These are phyloP conservation scores for Alternaria sp. DNA, from an alignment of 2,329 filamentous ascomycete species.

Conservation along the genomic window DNA sequence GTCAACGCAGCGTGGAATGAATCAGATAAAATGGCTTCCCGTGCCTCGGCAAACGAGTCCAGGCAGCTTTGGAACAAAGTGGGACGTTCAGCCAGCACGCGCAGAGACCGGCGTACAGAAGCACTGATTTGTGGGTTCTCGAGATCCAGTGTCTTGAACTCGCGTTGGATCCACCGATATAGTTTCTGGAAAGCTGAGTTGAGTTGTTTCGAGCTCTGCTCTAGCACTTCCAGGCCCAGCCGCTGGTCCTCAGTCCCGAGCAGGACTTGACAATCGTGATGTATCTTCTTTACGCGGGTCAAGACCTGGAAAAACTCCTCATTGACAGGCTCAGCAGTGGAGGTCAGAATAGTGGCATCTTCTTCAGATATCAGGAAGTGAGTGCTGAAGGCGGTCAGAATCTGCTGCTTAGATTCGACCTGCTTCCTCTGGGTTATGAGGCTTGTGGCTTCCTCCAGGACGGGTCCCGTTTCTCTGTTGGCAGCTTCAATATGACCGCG, in stretches of 20 bases:
- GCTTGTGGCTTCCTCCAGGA: constrained; percentile 76
- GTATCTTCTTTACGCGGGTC: constrained; percentile 81
- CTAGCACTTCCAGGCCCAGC: constrained; percentile 87
- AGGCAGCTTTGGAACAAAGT: constrained; percentile 92
- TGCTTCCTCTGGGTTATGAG: constrained; percentile 76
- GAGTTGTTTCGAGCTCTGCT: constrained; percentile 83
- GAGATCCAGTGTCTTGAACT: constrained; percentile 89
- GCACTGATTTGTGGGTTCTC: constrained; percentile 93
- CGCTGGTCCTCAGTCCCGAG: constrained; percentile 90
- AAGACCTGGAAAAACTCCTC: constrained; percentile 83
- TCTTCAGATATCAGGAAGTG: constrained; percentile 87
- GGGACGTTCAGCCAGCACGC: constrained; percentile 87
- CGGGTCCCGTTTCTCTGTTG: constrained; percentile 73
- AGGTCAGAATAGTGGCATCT: constrained; percentile 76
- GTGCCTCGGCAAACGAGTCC: constrained; percentile 88
- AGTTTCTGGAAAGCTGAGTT: constrained; percentile 94
- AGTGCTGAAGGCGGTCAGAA: constrained; percentile 76
- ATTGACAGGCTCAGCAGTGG: constrained; percentile 80
- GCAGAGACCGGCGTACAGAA: constrained; percentile 80
- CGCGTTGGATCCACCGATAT: constrained; percentile 91
- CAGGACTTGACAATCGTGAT: constrained; percentile 85
- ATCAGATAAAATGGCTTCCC: constrained; percentile 85
- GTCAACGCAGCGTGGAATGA: constrained; percentile 89
- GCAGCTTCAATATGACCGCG: constrained; percentile 77
- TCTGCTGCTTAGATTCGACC: constrained; percentile 77